A percentile compares a stretch with the other conserved stretches of the same genome.
phyloP scores from a whole-genome alignment of 495 filamentous ascomycete genomes.

The Penicillium waksmanii region DNA sequence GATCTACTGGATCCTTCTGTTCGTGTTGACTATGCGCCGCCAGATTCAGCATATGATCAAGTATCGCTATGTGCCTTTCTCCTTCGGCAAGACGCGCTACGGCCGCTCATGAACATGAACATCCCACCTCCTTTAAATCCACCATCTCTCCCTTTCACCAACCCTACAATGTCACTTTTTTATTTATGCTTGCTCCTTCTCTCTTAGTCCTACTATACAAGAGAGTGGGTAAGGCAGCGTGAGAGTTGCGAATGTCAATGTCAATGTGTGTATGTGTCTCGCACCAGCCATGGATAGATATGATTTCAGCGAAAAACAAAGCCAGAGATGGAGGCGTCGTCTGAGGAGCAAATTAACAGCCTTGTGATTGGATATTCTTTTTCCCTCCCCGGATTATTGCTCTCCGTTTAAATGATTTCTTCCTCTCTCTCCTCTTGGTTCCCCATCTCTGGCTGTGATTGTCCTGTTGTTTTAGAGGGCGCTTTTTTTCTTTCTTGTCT shows the following conservation, averaged over 20 bases:
- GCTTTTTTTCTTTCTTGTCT: constrained; percentile 14
- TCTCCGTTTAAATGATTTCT: not conserved
- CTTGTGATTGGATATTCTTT: not conserved
- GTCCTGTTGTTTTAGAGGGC: constrained; percentile 20
- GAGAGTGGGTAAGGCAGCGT: not conserved
- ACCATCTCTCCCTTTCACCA: not conserved
- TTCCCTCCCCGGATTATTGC: not conserved
- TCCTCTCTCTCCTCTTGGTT: not conserved
- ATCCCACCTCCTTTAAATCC: constrained; percentile 15
- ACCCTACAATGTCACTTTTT: not conserved
- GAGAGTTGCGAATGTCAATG: constrained; percentile 13
- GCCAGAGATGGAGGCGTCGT: constrained; percentile 2
- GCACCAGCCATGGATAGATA: constrained; percentile 21
- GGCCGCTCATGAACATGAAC: constrained; percentile 39
- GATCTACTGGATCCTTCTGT: constrained; percentile 97
- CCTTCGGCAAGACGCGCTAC: constrained; percentile 88
- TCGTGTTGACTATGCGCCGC: constrained; percentile 92
- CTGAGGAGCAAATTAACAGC: constrained; percentile 4
- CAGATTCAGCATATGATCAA: constrained; percentile 99
- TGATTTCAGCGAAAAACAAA: constrained; percentile 20
- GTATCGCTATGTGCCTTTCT: constrained; percentile 97
- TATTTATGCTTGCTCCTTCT: constrained; percentile 13
- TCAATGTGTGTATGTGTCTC: constrained; percentile 24
- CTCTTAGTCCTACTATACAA: constrained; percentile 1
- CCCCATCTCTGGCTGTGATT: constrained; percentile 26